Conservation (phyloP, 2,329 filamentous ascomycete genomes). For the Claviceps humidiphila region DNA sequence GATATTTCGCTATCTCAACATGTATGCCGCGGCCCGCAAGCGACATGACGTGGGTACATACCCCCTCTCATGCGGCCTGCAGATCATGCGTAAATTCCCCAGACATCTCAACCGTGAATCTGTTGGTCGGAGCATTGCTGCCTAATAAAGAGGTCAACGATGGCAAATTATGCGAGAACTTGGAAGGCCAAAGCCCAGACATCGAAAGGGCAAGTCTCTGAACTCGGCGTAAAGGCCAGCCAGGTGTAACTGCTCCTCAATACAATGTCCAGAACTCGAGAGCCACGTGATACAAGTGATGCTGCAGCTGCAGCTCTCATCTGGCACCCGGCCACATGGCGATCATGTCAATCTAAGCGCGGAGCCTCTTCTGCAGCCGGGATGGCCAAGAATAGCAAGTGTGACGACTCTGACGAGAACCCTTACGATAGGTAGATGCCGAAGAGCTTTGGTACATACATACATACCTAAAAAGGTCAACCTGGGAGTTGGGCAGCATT, state of each 20-base stretch:
- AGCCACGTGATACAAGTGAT: no score
- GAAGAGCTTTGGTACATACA: not conserved
- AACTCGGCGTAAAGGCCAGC: no score
- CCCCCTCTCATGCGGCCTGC: not conserved
- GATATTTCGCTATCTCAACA: not conserved
- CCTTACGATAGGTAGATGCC: no score
- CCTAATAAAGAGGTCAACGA: slow-evolving; percentile 7
- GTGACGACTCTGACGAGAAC: not conserved
- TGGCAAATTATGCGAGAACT: no score
- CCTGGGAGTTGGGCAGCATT: slow-evolving; percentile 4
- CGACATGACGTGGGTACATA: not conserved
- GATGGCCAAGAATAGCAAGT: not conserved
- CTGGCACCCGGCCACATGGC: not conserved
- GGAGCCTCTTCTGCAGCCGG: not conserved
- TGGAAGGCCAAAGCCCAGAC: no score
- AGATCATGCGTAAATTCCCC: not conserved
- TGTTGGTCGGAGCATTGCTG: slow-evolving; percentile 8
- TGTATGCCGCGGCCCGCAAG: not conserved
- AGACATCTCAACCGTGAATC: not conserved
- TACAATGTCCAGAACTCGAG: no score
- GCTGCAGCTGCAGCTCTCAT: no score
- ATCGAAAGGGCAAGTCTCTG: not conserved
- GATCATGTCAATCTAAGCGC: not conserved
- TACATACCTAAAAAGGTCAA: not conserved
- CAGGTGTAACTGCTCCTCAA: no score